Percentiles rank a stretch among this genome's conserved stretches.
Conservation (phyloP, 805 yeast genomes). For the Lipomyces sp. region DNA sequence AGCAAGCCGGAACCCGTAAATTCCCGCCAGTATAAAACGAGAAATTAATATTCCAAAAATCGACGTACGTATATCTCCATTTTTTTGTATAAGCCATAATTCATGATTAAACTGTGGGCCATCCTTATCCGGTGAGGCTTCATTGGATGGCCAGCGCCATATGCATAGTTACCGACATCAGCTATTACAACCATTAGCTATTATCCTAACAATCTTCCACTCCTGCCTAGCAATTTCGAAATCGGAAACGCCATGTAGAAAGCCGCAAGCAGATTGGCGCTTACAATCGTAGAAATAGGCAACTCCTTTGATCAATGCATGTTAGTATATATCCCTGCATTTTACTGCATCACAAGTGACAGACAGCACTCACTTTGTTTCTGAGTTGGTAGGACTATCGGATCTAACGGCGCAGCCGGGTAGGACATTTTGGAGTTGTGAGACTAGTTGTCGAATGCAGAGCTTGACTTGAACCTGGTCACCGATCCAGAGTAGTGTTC, state of each 20-base stretch:
- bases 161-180: slow-evolving; percentile 96
- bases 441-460: background rate
- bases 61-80: slow-evolving; percentile 79
- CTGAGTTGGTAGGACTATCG: slow-evolving; percentile 15
- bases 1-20: background rate
- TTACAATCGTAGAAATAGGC: slow-evolving; percentile 75
- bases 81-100: slow-evolving; percentile 92
- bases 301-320: slow-evolving; percentile 48
- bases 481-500: background rate
- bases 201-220: background rate
- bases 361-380: slow-evolving; percentile 18
- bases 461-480: background rate
- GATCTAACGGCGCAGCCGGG: slow-evolving; percentile 24
- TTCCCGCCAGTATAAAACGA: background rate
- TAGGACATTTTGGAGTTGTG: slow-evolving; percentile 14
- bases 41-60: background rate
- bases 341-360: background rate
- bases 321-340: background rate
- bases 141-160: slow-evolving; percentile 99
- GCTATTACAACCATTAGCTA: slow-evolving; percentile 45
- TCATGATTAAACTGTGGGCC: slow-evolving; percentile 97
- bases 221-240: background rate
- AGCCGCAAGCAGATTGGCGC: slow-evolving; percentile 19
- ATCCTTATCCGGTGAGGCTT: slow-evolving; percentile 98
- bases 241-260: slow-evolving; percentile 7